phyloP scores from a whole-genome alignment of 371 early-diverging fungal genomes.

The Haplosporangium sp. region DNA sequence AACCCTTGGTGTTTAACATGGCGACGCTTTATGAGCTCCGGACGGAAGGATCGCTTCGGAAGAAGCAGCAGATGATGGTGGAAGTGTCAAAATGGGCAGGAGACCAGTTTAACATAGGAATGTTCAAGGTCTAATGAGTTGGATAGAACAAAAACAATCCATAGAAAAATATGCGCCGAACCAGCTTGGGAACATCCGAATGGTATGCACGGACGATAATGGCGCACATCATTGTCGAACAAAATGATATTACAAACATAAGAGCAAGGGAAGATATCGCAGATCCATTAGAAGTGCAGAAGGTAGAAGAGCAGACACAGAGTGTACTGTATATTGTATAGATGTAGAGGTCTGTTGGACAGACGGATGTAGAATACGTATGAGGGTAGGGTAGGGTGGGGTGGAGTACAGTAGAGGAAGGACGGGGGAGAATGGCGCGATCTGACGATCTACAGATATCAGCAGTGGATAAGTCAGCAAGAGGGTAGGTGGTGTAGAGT shows the following conservation, averaged over 20 bases:
- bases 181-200: too few relatives aligned
- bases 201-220: too few relatives aligned
- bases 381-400: too few relatives aligned
- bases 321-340: neutral
- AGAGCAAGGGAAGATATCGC: neutral
- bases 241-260: neutral
- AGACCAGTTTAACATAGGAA: conserved; percentile 63
- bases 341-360: too few relatives aligned
- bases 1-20: conserved; percentile 67
- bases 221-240: too few relatives aligned
- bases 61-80: conserved; percentile 63
- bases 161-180: neutral
- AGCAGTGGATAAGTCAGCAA: neutral
- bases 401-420: neutral
- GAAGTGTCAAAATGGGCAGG: conserved; percentile 71
- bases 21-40: conserved; percentile 71
- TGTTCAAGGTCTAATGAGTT: conserved; percentile 32
- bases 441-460: conserved; percentile 24
- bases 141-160: neutral
- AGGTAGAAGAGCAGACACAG: too few relatives aligned
- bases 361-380: neutral
- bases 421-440: conserved; percentile 27
- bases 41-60: conserved; percentile 60
- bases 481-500: neutral
- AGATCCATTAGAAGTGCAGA: too few relatives aligned